These are phyloP conservation scores for Phascolomyces articulosus DNA, from an alignment of 371 early-diverging fungal genomes.

Conservation along the genomic window DNA sequence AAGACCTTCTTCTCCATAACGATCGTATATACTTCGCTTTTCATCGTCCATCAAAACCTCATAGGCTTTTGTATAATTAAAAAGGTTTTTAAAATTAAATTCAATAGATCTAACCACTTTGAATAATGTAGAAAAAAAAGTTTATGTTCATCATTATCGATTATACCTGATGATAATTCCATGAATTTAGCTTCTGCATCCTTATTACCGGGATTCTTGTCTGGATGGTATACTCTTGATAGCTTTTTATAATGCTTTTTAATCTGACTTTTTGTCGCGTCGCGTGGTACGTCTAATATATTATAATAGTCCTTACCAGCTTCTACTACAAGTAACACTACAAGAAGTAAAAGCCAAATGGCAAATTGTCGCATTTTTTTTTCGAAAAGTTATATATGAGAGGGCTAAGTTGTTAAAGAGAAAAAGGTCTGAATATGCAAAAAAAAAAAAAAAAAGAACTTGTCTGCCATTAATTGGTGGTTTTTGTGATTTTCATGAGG, in stretches of 20 bases:
- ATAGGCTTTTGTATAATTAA: constrained; percentile 67
- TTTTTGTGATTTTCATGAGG: too few species aligned
- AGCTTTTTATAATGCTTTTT: constrained; percentile 91
- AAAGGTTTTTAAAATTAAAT: too few species aligned
- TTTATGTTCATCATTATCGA: not conserved
- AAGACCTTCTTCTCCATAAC: constrained; percentile 93
- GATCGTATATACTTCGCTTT: constrained; percentile 90
- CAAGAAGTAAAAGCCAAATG: constrained; percentile 14
- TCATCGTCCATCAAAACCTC: constrained; percentile 91
- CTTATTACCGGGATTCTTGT: constrained; percentile 87
- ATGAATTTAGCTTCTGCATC: constrained; percentile 89
- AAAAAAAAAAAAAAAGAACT: too few species aligned
- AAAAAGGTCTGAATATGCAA: too few species aligned
- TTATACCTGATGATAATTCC: constrained; percentile 77
- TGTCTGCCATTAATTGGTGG: too few species aligned
- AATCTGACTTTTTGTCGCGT: constrained; percentile 84
- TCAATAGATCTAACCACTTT: too few species aligned
- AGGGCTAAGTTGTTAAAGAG: too few species aligned
- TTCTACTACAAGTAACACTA: constrained; percentile 15
- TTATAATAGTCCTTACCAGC: constrained; percentile 49
- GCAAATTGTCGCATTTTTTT: constrained; percentile 14
- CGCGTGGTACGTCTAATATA: constrained; percentile 84
- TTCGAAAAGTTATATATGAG: not conserved
- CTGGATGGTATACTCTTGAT: constrained; percentile 88
- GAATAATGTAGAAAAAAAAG: too few species aligned